These are phyloP conservation scores for Vairimorpha apis DNA, from an alignment of 371 early-diverging fungal species.

Conservation along the genomic window DNA sequence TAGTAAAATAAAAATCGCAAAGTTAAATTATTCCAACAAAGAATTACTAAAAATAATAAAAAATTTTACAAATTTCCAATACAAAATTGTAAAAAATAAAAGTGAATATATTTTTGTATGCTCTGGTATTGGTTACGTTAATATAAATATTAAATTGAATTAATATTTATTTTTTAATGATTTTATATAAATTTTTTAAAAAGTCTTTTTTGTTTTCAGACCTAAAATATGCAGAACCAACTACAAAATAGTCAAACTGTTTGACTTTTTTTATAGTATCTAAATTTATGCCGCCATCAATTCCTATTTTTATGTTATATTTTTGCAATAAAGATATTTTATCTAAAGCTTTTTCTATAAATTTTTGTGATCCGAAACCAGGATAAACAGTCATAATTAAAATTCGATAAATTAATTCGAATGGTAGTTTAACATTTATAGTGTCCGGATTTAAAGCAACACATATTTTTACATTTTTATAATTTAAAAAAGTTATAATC, in stretches of 20 bases:
- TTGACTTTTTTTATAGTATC: slow-evolving; percentile 76
- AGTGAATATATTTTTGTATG: slow-evolving; percentile 12
- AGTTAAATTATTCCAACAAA: background rate
- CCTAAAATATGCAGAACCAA: slow-evolving; percentile 85
- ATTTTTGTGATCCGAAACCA: slow-evolving; percentile 60
- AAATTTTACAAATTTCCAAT: slow-evolving; percentile 17
- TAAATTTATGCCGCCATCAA: slow-evolving; percentile 85
- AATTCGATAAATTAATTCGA: slow-evolving; percentile 73
- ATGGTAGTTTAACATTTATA: slow-evolving; percentile 69
- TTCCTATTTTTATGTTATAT: slow-evolving; percentile 70
- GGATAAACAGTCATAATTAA: slow-evolving; percentile 84
- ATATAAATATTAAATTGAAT: slow-evolving; percentile 13
- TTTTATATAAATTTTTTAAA: slow-evolving; percentile 3
- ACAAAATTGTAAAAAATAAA: slow-evolving; percentile 3
- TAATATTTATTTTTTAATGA: slow-evolving; percentile 13
- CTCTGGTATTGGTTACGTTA: slow-evolving; percentile 20
- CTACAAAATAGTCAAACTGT: slow-evolving; percentile 90
- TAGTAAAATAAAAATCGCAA: slow-evolving; percentile 24
- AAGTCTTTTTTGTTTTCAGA: slow-evolving; percentile 22
- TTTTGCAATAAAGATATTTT: slow-evolving; percentile 28
- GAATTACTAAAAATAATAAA: slow-evolving; percentile 19
- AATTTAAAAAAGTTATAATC: background rate
- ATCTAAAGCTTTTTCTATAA: slow-evolving; percentile 32
- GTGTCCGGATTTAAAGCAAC: slow-evolving; percentile 85
- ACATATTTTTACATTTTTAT: slow-evolving; percentile 81